phyloP scores from a whole-genome alignment of 768 basidiomycete species.

The Leccinellum rugosiceps region DNA sequence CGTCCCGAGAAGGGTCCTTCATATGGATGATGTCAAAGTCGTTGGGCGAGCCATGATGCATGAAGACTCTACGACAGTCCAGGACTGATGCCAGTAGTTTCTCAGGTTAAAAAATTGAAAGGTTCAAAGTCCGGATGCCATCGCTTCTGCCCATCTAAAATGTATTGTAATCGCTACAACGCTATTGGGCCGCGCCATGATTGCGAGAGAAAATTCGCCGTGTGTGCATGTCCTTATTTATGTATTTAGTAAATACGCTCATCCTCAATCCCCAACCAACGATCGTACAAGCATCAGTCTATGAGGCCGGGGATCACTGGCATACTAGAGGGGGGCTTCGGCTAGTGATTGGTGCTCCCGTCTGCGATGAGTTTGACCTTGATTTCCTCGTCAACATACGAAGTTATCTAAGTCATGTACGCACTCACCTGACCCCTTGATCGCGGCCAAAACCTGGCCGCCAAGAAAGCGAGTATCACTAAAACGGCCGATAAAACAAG shows the following conservation, averaged over 20 bases:
- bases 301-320: too few species aligned
- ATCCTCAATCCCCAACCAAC: too few species aligned
- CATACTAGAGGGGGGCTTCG: too few species aligned
- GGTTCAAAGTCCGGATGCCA: not conserved
- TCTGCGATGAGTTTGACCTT: not conserved
- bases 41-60: not conserved
- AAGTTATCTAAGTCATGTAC: not conserved
- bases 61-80: not conserved
- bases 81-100: too few species aligned
- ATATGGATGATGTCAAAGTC: not conserved
- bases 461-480: constrained; percentile 2
- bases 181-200: not conserved
- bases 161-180: not conserved
- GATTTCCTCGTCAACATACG: not conserved
- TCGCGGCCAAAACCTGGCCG: not conserved
- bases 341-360: not conserved
- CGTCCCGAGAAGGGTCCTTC: too few species aligned
- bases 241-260: too few species aligned
- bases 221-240: too few species aligned
- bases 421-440: not conserved
- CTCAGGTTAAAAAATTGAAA: too few species aligned
- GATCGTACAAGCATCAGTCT: not conserved
- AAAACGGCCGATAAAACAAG: not conserved
- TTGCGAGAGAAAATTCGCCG: too few species aligned
- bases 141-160: too few species aligned